Percentiles rank a stretch among this genome's conserved stretches.
These are phyloP conservation scores for Suillus subluteus DNA, from an alignment of 768 basidiomycete genomes.

Conservation along the genomic window DNA sequence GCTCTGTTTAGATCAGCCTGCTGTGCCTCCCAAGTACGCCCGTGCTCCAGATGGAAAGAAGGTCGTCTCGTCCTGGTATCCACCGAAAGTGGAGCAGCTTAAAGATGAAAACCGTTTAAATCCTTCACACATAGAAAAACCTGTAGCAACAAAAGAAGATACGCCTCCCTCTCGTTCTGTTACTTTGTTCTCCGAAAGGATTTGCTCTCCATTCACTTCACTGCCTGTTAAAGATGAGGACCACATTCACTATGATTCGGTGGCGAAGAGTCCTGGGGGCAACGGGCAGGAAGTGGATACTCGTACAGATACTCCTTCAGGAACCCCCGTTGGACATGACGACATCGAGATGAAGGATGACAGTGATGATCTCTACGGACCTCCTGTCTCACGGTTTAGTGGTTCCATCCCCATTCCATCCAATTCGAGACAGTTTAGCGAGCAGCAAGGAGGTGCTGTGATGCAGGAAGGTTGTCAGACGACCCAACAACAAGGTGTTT, in stretches of 20 bases:
- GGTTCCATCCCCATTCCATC: background rate
- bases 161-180: background rate
- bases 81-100: background rate
- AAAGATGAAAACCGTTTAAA: background rate
- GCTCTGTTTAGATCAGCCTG: background rate
- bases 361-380: background rate
- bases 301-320: background rate
- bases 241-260: background rate
- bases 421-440: background rate
- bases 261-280: background rate
- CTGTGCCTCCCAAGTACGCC: background rate
- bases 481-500: conserved; percentile 12
- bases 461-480: background rate
- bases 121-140: background rate
- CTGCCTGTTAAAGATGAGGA: background rate
- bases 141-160: background rate
- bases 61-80: background rate
- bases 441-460: background rate
- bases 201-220: background rate
- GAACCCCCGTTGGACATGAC: background rate
- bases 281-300: background rate
- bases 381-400: background rate
- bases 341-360: conserved; percentile 3
- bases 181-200: background rate
- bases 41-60: conserved; percentile 7